These are phyloP conservation scores for Apiospora marii DNA, from an alignment of 2,329 filamentous ascomycete species.

Conservation along the genomic window DNA sequence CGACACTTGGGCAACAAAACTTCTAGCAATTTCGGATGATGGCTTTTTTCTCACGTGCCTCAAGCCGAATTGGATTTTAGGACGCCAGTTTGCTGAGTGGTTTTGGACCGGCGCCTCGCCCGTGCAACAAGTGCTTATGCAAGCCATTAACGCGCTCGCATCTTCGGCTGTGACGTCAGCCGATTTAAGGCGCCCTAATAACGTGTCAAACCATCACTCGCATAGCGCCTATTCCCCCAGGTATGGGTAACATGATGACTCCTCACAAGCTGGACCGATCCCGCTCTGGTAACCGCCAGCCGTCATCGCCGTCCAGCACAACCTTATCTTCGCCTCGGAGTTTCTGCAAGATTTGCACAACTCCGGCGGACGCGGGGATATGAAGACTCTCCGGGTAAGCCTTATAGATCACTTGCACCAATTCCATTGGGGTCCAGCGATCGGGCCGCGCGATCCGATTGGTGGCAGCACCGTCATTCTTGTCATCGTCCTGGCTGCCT, in stretches of 20 bases:
- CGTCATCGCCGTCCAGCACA: constrained; percentile 44
- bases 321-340: constrained; percentile 77
- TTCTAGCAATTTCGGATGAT: neutral
- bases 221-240: neutral
- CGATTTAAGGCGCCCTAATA: neutral
- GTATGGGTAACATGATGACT: neutral
- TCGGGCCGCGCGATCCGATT: constrained; percentile 35
- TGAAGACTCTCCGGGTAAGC: constrained; percentile 80
- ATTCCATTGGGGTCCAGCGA: constrained; percentile 75
- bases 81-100: neutral
- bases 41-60: neutral
- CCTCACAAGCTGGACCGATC: constrained; percentile 48
- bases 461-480: constrained; percentile 31
- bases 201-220: neutral
- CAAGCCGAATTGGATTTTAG: neutral
- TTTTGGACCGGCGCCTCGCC: neutral
- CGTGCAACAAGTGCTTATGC: neutral
- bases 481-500: neutral
- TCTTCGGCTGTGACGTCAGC: neutral
- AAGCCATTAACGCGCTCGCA: neutral
- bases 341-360: constrained; percentile 83
- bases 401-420: constrained; percentile 88
- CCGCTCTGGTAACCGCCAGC: constrained; percentile 51
- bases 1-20: neutral
- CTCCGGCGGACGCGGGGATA: constrained; percentile 75